These are phyloP conservation scores for Backusella parvicylindrica DNA, from an alignment of 192 early-diverging fungal genomes.

Conservation along the genomic window DNA sequence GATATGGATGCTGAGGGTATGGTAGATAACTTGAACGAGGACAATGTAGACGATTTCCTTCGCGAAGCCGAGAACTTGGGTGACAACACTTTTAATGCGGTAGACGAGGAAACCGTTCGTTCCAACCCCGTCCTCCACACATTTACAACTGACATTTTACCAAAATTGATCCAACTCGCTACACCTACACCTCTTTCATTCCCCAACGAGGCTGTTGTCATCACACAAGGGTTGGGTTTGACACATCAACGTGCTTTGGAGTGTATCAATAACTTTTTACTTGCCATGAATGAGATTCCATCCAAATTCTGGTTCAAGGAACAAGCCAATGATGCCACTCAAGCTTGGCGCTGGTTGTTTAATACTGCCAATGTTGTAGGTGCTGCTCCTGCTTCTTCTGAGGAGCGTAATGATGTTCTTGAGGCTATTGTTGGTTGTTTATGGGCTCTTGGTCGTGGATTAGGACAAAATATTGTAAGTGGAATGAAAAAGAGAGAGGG, in stretches of 20 bases:
- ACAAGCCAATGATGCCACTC: conserved; percentile 36
- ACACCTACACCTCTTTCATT: conserved; percentile 49
- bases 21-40: conserved; percentile 38
- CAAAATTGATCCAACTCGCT: conserved; percentile 43
- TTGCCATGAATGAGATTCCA: conserved; percentile 67
- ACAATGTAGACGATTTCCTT: conserved; percentile 26
- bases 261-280: conserved; percentile 73
- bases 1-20: conserved; percentile 46
- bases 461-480: conserved; percentile 52
- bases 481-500: background rate
- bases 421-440: conserved; percentile 70
- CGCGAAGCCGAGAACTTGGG: conserved; percentile 25
- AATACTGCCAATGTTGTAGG: conserved; percentile 47
- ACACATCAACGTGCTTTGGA: conserved; percentile 67
- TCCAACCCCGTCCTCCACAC: conserved; percentile 44
- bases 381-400: conserved; percentile 37
- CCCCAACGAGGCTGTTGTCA: conserved; percentile 26
- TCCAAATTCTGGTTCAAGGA: conserved; percentile 64
- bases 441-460: conserved; percentile 73
- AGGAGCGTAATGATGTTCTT: conserved; percentile 48
- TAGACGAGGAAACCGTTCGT: conserved; percentile 21
- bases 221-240: conserved; percentile 50
- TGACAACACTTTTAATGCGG: conserved; percentile 32
- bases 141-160: conserved; percentile 45
- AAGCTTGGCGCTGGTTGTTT: conserved; percentile 61